These are phyloP conservation scores for Erigeron philadelphicus DNA, from an alignment of 140 eudicot species.

Conservation along the genomic window DNA sequence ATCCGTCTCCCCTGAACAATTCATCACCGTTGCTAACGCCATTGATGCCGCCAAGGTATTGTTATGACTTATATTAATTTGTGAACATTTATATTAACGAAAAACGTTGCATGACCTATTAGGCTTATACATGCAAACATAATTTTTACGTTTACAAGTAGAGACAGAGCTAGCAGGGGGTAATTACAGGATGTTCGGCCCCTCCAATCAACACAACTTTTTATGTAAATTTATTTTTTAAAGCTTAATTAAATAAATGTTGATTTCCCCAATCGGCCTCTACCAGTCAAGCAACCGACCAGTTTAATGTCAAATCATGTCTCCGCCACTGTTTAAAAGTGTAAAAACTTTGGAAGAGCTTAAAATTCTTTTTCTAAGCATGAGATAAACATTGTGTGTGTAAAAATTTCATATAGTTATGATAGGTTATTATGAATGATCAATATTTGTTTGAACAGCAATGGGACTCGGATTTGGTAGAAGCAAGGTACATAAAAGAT, in stretches of 20 bases:
- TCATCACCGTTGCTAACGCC: conserved; percentile 81
- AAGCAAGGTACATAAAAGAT: conserved; percentile 85
- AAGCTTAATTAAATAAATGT: too few relatives aligned
- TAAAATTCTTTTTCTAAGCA: too few relatives aligned
- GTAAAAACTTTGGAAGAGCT: background rate
- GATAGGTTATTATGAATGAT: background rate
- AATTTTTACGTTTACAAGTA: background rate
- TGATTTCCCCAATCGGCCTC: too few relatives aligned
- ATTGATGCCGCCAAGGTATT: conserved; percentile 94
- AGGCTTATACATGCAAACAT: background rate
- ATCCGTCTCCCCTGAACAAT: conserved; percentile 68
- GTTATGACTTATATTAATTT: background rate
- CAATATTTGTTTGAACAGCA: conserved; percentile 38
- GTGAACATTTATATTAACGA: background rate
- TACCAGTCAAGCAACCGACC: too few relatives aligned
- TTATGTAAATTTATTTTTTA: too few relatives aligned
- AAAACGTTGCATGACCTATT: background rate
- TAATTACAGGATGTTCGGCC: too few relatives aligned
- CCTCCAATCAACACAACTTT: too few relatives aligned
- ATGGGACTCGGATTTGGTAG: conserved; percentile 92
- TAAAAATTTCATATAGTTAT: too few relatives aligned
- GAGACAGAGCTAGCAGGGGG: too few relatives aligned
- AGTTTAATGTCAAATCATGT: too few relatives aligned
- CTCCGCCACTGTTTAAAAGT: too few relatives aligned
- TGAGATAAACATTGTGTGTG: too few relatives aligned